phyloP scores from a whole-genome alignment of 441 rosid genomes.

The Pelargonium australe region DNA sequence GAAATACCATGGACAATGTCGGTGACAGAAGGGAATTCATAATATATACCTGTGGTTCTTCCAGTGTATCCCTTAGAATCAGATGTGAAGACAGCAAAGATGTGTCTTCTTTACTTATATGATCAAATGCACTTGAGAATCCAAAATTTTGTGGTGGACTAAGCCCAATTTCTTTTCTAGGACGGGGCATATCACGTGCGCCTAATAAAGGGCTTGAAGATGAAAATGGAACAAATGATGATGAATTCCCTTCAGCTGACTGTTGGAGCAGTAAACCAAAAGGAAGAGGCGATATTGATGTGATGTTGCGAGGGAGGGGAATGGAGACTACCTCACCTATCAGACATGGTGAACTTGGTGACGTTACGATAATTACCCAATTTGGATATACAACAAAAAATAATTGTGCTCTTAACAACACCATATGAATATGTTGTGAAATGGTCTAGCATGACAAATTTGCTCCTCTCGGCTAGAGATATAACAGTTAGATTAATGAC shows the following conservation, averaged over 20 bases:
- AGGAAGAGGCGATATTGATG: constrained; percentile 93
- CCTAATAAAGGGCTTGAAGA: constrained; percentile 51
- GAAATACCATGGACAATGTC: constrained; percentile 3
- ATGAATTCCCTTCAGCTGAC: constrained; percentile 47
- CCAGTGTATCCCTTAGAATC: constrained; percentile 72
- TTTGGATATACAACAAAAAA: constrained; percentile 5
- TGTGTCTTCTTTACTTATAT: constrained; percentile 42
- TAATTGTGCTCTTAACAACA: neutral
- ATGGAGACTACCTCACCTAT: constrained; percentile 78
- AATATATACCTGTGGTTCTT: constrained; percentile 68
- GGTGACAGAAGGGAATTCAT: neutral
- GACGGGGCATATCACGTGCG: constrained; percentile 44
- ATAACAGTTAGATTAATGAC: neutral
- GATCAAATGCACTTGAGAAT: constrained; percentile 37
- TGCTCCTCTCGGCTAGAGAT: neutral
- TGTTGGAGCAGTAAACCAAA: constrained; percentile 85
- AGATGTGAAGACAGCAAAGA: constrained; percentile 58
- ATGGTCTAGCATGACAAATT: neutral
- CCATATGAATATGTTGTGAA: constrained; percentile 1
- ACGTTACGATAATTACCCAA: constrained; percentile 10
- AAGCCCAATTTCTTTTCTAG: constrained; percentile 57
- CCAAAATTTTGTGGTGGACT: constrained; percentile 41
- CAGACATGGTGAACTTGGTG: constrained; percentile 5
- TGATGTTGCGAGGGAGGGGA: constrained; percentile 55
- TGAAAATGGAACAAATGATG: constrained; percentile 34